A percentile compares a stretch with the other conserved stretches of the same genome.
These are phyloP conservation scores for Phytophthora niederhauseri DNA, from an alignment of 352 stramenopile species.

Conservation along the genomic window DNA sequence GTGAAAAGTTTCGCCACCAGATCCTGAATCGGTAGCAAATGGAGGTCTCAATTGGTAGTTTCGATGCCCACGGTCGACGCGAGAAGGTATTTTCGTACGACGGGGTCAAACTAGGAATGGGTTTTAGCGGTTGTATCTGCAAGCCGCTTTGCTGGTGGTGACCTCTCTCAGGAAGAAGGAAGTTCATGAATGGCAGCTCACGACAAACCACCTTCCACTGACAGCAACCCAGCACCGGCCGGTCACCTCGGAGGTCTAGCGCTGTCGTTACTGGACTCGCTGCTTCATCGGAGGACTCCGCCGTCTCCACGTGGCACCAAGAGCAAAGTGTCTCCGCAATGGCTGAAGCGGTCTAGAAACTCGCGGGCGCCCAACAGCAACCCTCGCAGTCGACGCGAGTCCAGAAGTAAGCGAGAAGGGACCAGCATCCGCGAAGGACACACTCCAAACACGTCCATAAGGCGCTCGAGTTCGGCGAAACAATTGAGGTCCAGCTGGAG, in stretches of 20 bases:
- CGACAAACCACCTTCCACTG: slow-evolving; percentile 10
- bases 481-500: slow-evolving; percentile 15
- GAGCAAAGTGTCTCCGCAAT: slow-evolving; percentile 19
- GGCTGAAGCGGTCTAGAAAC: slow-evolving; percentile 15
- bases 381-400: slow-evolving; percentile 13
- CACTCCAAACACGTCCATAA: not conserved
- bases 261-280: slow-evolving; percentile 20
- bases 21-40: no score
- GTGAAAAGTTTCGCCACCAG: no score
- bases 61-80: no score
- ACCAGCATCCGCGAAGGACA: slow-evolving; percentile 17
- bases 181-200: slow-evolving; percentile 22
- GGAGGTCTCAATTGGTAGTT: slow-evolving; percentile 3
- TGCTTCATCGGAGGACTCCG: slow-evolving; percentile 16
- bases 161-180: not conserved
- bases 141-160: not conserved
- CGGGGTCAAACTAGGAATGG: not conserved
- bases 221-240: slow-evolving; percentile 6
- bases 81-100: slow-evolving; percentile 11
- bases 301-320: slow-evolving; percentile 8
- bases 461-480: slow-evolving; percentile 19
- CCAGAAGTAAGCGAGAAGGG: slow-evolving; percentile 15
- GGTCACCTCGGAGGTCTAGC: slow-evolving; percentile 20
- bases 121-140: not conserved
- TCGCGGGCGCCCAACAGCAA: slow-evolving; percentile 4